Evolutionary conservation across 2,329 filamentous ascomycete species (phyloP), one percentile per base, ranked within the genome.

Genomic region (Clonostachys chloroleuca): DNA sequence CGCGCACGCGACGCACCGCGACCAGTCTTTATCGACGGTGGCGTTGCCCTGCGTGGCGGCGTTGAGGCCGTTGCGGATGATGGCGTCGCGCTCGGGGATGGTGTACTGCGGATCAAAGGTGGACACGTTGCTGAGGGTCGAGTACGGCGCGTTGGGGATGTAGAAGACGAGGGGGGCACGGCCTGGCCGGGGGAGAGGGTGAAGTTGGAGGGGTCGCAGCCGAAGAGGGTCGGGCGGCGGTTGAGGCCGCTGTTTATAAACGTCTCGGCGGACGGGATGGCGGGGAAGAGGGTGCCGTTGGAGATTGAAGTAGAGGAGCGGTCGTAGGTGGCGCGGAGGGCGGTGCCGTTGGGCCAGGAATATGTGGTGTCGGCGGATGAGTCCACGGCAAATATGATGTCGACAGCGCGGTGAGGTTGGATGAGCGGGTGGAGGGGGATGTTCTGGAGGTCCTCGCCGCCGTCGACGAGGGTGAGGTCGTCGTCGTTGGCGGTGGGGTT

Each of bases 341-440:
- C 73, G 0, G 86, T 87, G 18, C 87, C 89, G 59, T 92, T 91
- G 20, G 89, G 88, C 86, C 87, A 94, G 64, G 71, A 75, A 43
- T 73, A 73, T 2, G 62, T 66, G 0, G 82, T 89, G 61, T 94
- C 89, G 3, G 87, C 87, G 2, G 86, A 90, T 5, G 82, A 83
- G 61, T 94, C 89, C 40, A 92, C 71, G 2, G 89, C 87, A 59
- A 92, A 92, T 59, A 94, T 86, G 34, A 92, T 85, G 59, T 94
- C 89, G 36, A 94, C 80, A 14, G 75, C 59, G 40, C 89, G 84
- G n/a, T 70, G 59, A 0, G 86, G 85, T 57, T 92, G 85, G 52
- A 91, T 87, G 7, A 92, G 75, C 1, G 89, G 89, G 59, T 90
- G 81, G 0, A 92, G 67, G 2, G 89, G 89, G 40, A 94, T 82